A percentile compares a stretch with the other conserved stretches of the same genome.
Evolutionary conservation across 345 rosid genomes (phyloP).

Genomic region (Limnanthes douglasii): DNA sequence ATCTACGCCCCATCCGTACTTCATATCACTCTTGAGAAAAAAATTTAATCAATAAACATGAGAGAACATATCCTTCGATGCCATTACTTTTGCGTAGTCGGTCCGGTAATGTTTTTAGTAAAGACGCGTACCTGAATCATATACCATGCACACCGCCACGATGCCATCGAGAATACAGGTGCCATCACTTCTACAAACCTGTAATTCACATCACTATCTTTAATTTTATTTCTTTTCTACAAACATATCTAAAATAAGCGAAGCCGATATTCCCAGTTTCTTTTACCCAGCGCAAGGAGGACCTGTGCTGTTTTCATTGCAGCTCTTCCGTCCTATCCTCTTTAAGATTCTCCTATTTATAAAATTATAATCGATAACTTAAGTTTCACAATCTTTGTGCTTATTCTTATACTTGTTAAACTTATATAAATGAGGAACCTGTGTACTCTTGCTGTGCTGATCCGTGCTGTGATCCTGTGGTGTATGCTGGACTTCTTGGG

Average conservation of each 20-base stretch:
- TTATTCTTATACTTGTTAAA: background rate
- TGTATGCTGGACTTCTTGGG: constrained; percentile 35
- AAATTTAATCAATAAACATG: background rate
- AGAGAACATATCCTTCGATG: background rate
- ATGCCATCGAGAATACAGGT: constrained; percentile 75
- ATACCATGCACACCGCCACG: constrained; percentile 75
- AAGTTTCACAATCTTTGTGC: background rate
- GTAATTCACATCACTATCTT: constrained; percentile 6
- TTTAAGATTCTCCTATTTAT: constrained; percentile 23
- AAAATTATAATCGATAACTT: background rate
- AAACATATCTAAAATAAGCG: background rate
- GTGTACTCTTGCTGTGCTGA: constrained; percentile 37
- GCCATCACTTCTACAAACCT: constrained; percentile 90
- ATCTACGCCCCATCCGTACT: constrained; percentile 71
- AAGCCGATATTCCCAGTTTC: background rate
- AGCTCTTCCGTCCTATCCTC: constrained; percentile 17
- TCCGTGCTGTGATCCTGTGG: constrained; percentile 41
- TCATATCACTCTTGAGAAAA: constrained; percentile 51
- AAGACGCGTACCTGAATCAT: constrained; percentile 52
- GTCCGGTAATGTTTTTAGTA: constrained; percentile 1
- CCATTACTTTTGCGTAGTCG: background rate
- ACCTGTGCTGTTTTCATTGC: constrained; percentile 25
- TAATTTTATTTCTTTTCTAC: no score
- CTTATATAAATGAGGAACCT: constrained; percentile 20
- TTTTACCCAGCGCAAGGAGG: constrained; percentile 51